Percentiles rank a stretch among this genome's conserved stretches.
Conservation (phyloP, 2,329 filamentous ascomycete genomes). For the Phialophora macrospora region DNA sequence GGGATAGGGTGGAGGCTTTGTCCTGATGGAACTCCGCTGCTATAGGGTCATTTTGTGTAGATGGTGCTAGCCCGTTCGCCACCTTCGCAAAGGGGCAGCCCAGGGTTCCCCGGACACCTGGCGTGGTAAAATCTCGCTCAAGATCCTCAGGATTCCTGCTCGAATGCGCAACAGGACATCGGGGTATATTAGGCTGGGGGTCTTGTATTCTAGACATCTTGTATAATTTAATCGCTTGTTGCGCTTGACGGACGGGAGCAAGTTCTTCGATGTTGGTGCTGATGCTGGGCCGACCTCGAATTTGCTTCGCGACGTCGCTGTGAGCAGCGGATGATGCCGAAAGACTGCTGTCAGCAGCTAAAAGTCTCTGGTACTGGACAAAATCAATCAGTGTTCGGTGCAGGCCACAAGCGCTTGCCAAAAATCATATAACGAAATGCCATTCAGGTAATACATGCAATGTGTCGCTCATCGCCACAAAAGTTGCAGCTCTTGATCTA, state of each 20-base stretch:
- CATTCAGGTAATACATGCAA: conserved; percentile 59
- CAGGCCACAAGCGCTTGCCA: conserved; percentile 25
- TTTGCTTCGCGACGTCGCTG: conserved; percentile 26
- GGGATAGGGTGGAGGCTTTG: conserved; percentile 55
- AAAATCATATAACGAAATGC: conserved; percentile 40
- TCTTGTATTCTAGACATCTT: conserved; percentile 25
- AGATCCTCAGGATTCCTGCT: conserved; percentile 52
- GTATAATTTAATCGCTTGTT: conserved; percentile 23
- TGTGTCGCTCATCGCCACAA: conserved; percentile 66
- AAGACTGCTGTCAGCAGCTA: conserved; percentile 36
- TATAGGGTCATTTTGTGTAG: conserved; percentile 55
- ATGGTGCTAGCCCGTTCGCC: conserved; percentile 48
- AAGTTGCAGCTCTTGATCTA: conserved; percentile 74
- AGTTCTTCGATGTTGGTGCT: conserved; percentile 48
- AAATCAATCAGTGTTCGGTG: conserved; percentile 41
- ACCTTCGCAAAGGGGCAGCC: conserved; percentile 77
- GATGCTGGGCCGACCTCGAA: conserved; percentile 51
- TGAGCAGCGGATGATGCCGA: conserved; percentile 23
- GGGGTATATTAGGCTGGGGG: conserved; percentile 9
- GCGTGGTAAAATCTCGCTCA: conserved; percentile 89
- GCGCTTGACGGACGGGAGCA: conserved; percentile 19
- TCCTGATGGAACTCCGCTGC: conserved; percentile 53
- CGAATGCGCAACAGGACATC: conserved; percentile 39
- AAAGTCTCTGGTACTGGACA: conserved; percentile 45
- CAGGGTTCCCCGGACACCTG: conserved; percentile 77